Conservation (phyloP, 805 yeast genomes). For the Saccharomycopsis sp. region DNA sequence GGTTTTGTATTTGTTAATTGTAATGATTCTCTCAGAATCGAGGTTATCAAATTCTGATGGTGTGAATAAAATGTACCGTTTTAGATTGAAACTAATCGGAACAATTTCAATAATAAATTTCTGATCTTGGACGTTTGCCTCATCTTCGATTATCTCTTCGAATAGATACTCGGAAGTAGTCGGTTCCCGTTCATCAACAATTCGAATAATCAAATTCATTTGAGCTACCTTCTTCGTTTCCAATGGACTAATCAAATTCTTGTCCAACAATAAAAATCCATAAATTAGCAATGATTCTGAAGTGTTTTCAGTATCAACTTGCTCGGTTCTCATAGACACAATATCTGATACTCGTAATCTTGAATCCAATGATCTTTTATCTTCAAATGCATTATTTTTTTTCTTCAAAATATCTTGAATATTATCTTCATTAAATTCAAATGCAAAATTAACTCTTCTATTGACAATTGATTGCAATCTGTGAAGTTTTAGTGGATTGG, state of each 20-base stretch:
- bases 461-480: constrained; percentile 6
- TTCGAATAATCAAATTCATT: constrained; percentile 14
- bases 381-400: background rate
- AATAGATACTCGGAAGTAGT: constrained; percentile 1
- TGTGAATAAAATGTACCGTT: constrained; percentile 8
- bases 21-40: constrained; percentile 9
- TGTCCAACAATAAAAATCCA: constrained; percentile 11
- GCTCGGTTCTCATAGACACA: constrained; percentile 4
- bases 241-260: constrained; percentile 2
- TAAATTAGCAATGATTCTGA: constrained; percentile 10
- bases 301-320: background rate
- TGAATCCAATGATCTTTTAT: constrained; percentile 15
- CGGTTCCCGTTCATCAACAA: background rate
- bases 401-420: constrained; percentile 3
- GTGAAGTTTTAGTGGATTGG: constrained; percentile 11
- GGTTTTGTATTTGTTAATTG: constrained; percentile 12
- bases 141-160: constrained; percentile 3
- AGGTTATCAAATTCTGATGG: constrained; percentile 9
- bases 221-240: constrained; percentile 2
- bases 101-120: constrained; percentile 16
- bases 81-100: constrained; percentile 9
- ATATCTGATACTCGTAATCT: constrained; percentile 6
- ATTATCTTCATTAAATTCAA: constrained; percentile 17
- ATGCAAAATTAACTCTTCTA: constrained; percentile 13
- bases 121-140: constrained; percentile 3